Percentiles rank a stretch among this genome's conserved stretches.
Evolutionary conservation across 345 rosid genomes (phyloP).

Genomic region (Gossypium anomalum): DNA sequence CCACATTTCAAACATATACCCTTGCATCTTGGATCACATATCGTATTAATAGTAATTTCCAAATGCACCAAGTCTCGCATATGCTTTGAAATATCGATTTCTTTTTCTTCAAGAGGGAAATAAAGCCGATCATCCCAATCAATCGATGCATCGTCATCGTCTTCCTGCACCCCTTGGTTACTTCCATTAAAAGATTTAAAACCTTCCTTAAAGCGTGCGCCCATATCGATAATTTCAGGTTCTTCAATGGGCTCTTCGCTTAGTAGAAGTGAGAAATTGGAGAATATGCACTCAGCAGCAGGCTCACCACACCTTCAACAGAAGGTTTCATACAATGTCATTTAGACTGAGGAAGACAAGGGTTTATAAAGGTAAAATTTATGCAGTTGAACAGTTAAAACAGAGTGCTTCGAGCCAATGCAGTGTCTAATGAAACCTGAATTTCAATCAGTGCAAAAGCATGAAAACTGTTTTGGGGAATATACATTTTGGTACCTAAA

Average conservation of each 20-base stretch:
- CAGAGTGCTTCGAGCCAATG: neutral
- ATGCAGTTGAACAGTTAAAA: neutral
- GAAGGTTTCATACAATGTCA: neutral
- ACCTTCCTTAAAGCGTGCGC: slow-evolving; percentile 33
- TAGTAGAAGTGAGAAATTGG: slow-evolving; percentile 70
- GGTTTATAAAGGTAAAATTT: neutral
- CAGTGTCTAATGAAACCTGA: neutral
- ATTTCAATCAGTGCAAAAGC: too few species aligned
- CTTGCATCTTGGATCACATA: slow-evolving; percentile 71
- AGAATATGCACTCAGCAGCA: slow-evolving; percentile 64
- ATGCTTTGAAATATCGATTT: too few species aligned
- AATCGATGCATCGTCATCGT: slow-evolving; percentile 46
- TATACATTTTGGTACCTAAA: too few species aligned
- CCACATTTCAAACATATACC: slow-evolving; percentile 82
- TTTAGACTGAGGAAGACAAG: neutral
- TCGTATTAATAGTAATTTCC: slow-evolving; percentile 58
- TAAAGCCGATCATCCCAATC: slow-evolving; percentile 81
- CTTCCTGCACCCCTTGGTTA: slow-evolving; percentile 24
- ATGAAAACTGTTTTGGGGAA: too few species aligned
- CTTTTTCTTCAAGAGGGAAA: slow-evolving; percentile 48
- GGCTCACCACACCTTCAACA: slow-evolving; percentile 66
- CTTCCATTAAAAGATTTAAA: slow-evolving; percentile 24
- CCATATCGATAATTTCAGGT: slow-evolving; percentile 60
- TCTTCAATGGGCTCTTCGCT: slow-evolving; percentile 67
- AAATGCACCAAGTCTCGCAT: slow-evolving; percentile 44